Percentiles rank a stretch among this genome's conserved stretches.
phyloP scores from a whole-genome alignment of 108 stramenopile genomes.

The Ochromonas danica region DNA sequence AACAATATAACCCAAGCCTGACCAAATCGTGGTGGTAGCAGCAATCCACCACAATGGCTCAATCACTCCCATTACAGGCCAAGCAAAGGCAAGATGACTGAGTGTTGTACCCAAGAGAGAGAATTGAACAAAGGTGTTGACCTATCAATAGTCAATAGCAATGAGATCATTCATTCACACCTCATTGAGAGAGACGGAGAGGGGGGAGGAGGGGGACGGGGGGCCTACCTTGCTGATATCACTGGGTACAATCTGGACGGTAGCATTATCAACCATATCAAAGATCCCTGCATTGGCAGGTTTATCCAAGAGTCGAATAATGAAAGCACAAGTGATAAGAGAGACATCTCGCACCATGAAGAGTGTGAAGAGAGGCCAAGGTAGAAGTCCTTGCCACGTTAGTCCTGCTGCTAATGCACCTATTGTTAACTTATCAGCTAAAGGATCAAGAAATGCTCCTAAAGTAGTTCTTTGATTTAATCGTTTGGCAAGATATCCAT shows the following conservation, averaged over 20 bases:
- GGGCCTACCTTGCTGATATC: background rate
- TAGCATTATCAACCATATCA: background rate
- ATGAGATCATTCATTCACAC: too few species aligned
- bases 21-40: background rate
- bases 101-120: background rate
- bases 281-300: background rate
- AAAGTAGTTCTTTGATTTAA: background rate
- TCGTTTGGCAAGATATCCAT: conserved; percentile 25
- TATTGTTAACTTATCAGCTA: conserved; percentile 24
- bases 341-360: background rate
- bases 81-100: background rate
- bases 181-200: too few species aligned
- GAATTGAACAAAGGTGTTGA: background rate
- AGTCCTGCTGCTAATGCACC: background rate
- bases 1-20: conserved; percentile 2
- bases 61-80: background rate
- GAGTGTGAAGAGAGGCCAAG: background rate
- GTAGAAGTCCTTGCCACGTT: background rate
- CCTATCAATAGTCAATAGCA: background rate
- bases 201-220: too few species aligned
- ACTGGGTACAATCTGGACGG: background rate
- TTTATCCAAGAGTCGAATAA: background rate
- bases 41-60: conserved; percentile 18
- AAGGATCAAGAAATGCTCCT: conserved; percentile 23
- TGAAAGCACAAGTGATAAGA: background rate